Evolutionary conservation across 2,329 filamentous ascomycete genomes (phyloP).

Genomic region (Xylogone sp.): DNA sequence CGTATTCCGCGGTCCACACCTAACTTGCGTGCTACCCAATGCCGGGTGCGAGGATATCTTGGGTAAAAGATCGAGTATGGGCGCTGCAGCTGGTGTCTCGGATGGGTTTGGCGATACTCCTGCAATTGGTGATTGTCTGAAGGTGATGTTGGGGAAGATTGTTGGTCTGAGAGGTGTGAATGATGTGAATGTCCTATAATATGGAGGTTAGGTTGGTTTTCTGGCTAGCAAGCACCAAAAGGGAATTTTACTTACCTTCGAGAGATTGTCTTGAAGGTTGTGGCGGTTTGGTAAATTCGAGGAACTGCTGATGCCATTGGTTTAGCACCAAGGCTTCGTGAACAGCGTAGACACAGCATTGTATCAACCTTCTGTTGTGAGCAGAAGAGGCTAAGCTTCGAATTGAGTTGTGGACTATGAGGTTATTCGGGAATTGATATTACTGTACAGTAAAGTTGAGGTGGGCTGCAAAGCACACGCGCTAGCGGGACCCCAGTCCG

Average conservation of each 20-base stretch:
- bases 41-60: constrained; percentile 28
- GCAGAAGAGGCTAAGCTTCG: too few species aligned
- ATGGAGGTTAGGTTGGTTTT: constrained; percentile 3
- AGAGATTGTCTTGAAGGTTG: constrained; percentile 8
- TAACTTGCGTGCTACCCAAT: constrained; percentile 23
- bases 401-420: constrained; percentile 1
- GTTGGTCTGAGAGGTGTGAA: constrained; percentile 23
- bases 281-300: constrained; percentile 5
- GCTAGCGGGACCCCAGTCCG: constrained; percentile 18
- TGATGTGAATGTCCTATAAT: constrained; percentile 25
- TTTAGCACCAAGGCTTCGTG: constrained; percentile 16
- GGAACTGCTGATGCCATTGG: constrained; percentile 7
- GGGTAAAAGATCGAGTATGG: constrained; percentile 24
- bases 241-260: constrained; percentile 15
- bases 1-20: constrained; percentile 29
- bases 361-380: constrained; percentile 13
- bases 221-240: neutral
- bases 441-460: too few species aligned
- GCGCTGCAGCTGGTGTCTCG: constrained; percentile 2
- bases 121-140: constrained; percentile 5
- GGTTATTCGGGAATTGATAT: constrained; percentile 1
- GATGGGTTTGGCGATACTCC: neutral
- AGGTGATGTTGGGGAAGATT: constrained; percentile 15
- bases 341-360: constrained; percentile 27
- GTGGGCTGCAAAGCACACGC: constrained; percentile 1